Conservation (phyloP, 768 basidiomycete genomes). For the Phylloporus rhodoxanthus region DNA sequence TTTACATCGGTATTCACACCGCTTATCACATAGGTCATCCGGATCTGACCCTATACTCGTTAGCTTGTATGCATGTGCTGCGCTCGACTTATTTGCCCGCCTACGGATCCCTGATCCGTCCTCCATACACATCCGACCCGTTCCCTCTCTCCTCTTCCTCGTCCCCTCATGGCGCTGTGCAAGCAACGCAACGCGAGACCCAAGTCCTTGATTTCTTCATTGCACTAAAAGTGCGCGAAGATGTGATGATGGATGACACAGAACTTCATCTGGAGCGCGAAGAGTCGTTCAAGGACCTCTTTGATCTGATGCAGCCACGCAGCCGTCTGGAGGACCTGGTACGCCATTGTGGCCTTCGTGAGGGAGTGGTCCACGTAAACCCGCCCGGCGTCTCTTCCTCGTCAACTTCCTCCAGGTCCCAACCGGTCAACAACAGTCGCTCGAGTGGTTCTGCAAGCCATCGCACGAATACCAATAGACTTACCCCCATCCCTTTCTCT, state of each 20-base stretch:
- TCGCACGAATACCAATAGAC: not conserved
- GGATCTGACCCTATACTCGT: not conserved
- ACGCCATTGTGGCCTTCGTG: conserved; percentile 35
- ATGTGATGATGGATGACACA: conserved; percentile 68
- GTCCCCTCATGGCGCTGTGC: conserved; percentile 26
- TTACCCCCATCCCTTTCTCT: conserved; percentile 30
- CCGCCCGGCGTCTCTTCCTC: conserved; percentile 3
- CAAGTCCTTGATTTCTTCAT: conserved; percentile 73
- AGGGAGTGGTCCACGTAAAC: conserved; percentile 29
- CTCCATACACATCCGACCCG: conserved; percentile 72
- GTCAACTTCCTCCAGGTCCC: not conserved
- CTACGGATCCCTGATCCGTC: conserved; percentile 56
- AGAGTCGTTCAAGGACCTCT: conserved; percentile 73
- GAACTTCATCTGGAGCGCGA: conserved; percentile 71
- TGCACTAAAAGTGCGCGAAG: conserved; percentile 72
- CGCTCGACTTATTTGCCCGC: conserved; percentile 67
- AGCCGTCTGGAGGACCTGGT: conserved; percentile 75
- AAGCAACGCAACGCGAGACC: conserved; percentile 65
- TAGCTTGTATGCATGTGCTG: conserved; percentile 77
- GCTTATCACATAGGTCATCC: not conserved
- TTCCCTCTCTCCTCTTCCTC: conserved; percentile 48
- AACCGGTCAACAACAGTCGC: not conserved
- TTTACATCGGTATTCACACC: conserved; percentile 53
- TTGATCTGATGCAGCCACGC: conserved; percentile 70
- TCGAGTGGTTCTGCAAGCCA: conserved; percentile 4